Conservation (phyloP, 257 asterid genomes). For the Petrea volubilis region DNA sequence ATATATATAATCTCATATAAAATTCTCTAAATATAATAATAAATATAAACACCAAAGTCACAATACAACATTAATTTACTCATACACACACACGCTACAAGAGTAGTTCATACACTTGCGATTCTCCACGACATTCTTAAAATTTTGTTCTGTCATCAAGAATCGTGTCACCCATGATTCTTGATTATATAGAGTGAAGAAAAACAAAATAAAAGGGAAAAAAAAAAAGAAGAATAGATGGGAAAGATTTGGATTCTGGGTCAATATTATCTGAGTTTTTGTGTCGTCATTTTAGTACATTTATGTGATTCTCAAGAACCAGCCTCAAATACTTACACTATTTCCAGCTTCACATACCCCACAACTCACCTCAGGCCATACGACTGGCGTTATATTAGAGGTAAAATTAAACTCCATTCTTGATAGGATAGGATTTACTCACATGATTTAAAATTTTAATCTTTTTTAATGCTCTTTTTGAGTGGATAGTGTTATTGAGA, state of each 20-base stretch:
- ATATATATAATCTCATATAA: background rate
- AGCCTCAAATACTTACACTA: conserved; percentile 42
- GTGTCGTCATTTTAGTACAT: conserved; percentile 23
- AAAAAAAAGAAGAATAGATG: conserved; percentile 27
- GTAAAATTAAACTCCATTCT: conserved; percentile 33
- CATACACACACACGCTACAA: conserved; percentile 2
- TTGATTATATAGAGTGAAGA: conserved; percentile 22
- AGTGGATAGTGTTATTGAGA: background rate
- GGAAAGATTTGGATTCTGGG: conserved; percentile 47
- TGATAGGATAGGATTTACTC: background rate
- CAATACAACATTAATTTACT: background rate
- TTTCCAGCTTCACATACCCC: conserved; percentile 79
- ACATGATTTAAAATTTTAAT: background rate
- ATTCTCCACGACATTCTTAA: background rate
- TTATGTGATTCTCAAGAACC: conserved; percentile 44
- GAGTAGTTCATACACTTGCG: background rate
- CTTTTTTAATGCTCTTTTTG: background rate
- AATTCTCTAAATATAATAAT: background rate
- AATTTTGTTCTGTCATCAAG: background rate
- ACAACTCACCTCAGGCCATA: conserved; percentile 65
- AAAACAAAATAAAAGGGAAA: background rate
- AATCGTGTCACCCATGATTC: conserved; percentile 24
- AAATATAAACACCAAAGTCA: background rate
- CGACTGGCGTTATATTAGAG: conserved; percentile 88
- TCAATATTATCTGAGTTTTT: conserved; percentile 35